phyloP scores from a whole-genome alignment of 2,329 filamentous ascomycete species.

The Penicillium concentricum region DNA sequence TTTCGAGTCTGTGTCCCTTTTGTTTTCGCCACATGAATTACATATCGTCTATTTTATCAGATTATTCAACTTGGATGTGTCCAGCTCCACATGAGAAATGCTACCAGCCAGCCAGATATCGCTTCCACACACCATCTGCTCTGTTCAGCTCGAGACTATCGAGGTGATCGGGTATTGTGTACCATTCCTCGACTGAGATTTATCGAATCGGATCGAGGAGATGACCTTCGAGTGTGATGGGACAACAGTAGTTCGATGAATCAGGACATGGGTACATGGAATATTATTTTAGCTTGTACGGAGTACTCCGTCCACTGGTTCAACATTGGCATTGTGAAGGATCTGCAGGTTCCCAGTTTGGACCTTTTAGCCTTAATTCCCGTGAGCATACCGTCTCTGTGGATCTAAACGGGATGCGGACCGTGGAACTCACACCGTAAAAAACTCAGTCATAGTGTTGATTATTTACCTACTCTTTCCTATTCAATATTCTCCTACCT shows the following conservation, averaged over 20 bases:
- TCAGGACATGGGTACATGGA: not conserved
- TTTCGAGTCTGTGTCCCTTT: not conserved
- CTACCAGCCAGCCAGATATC: not conserved
- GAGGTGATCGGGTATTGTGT: not conserved
- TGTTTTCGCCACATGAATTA: not conserved
- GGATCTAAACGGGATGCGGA: constrained; percentile 1
- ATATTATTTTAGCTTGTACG: not conserved
- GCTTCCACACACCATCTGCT: not conserved
- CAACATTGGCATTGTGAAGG: constrained; percentile 5
- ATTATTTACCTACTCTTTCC: too few species aligned
- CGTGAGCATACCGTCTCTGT: not conserved
- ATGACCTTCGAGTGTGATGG: not conserved
- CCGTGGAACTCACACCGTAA: not conserved
- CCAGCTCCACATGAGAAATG: not conserved
- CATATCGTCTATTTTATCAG: not conserved
- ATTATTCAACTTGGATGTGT: not conserved
- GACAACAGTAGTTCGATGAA: not conserved
- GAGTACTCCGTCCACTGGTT: not conserved
- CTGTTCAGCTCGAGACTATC: not conserved
- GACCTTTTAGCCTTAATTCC: not conserved
- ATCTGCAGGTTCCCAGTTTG: constrained; percentile 1
- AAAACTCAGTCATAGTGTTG: not conserved
- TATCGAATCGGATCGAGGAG: constrained; percentile 1
- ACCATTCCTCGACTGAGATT: not conserved
- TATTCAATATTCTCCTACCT: too few species aligned